phyloP scores from a whole-genome alignment of 2,329 filamentous ascomycete genomes.

The Hymenoscyphus linearis region DNA sequence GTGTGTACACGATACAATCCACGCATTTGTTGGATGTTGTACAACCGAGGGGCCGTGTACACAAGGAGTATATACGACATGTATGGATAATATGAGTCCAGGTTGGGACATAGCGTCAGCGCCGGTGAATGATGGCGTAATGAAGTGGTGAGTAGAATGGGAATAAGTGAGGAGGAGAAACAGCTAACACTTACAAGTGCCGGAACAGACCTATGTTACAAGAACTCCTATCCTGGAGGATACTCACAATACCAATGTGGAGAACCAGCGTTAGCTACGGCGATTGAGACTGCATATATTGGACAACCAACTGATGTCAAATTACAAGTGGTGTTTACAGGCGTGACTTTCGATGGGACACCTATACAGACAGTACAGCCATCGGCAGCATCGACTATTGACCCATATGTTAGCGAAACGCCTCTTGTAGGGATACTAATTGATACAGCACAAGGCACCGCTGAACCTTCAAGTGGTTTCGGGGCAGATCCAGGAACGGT shows the following conservation, averaged over 20 bases:
- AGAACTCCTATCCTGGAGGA: constrained; percentile 25
- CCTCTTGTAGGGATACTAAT: constrained; percentile 3
- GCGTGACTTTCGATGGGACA: constrained; percentile 20
- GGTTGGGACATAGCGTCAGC: constrained; percentile 21
- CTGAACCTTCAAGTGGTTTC: constrained; percentile 6
- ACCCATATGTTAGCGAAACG: constrained; percentile 3
- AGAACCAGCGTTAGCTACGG: constrained; percentile 19
- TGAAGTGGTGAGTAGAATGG: constrained; percentile 24
- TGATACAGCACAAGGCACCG: constrained; percentile 1
- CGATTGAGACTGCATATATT: constrained; percentile 23
- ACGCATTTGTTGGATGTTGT: constrained; percentile 28
- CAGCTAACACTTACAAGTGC: not conserved
- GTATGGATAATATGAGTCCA: constrained; percentile 25
- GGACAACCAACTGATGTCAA: constrained; percentile 25
- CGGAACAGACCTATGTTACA: constrained; percentile 19
- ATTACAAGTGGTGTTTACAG: constrained; percentile 28
- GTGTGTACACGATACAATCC: constrained; percentile 28
- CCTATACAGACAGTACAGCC: constrained; percentile 6
- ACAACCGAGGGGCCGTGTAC: constrained; percentile 27
- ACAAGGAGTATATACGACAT: constrained; percentile 29
- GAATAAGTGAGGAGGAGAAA: not conserved
- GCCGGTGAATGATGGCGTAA: constrained; percentile 26
- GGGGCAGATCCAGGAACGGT: constrained; percentile 18
- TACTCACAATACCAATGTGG: constrained; percentile 30
- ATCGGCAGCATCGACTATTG: constrained; percentile 6